phyloP scores from a whole-genome alignment of 2,329 filamentous ascomycete genomes.

The Epichloe hybrida region DNA sequence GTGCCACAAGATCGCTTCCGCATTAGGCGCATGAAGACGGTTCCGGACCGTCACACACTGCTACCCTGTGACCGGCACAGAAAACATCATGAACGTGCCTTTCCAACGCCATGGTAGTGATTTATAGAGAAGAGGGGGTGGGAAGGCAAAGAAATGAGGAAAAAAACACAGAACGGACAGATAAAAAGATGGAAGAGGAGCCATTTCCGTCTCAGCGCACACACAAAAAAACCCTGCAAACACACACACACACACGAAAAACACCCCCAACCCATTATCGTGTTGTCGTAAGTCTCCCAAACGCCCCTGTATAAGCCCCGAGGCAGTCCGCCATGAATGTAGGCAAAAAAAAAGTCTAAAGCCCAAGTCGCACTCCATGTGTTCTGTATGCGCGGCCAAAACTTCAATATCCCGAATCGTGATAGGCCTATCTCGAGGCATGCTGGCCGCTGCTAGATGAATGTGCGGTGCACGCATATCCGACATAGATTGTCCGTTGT shows the following conservation, averaged over 20 bases:
- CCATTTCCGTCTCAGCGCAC: too few species aligned
- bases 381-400: conserved; percentile 22
- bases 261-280: neutral
- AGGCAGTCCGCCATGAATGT: neutral
- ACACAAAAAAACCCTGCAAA: neutral
- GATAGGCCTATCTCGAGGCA: conserved; percentile 29
- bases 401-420: conserved; percentile 43
- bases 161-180: neutral
- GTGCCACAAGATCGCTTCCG: neutral
- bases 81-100: neutral
- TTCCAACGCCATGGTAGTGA: neutral
- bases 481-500: conserved; percentile 67
- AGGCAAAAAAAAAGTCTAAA: neutral
- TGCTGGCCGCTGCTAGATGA: conserved; percentile 24
- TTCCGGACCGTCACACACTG: conserved; percentile 1
- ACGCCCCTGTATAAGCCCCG: neutral
- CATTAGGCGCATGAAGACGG: neutral
- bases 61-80: conserved; percentile 3
- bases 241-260: neutral
- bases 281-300: neutral
- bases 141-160: neutral
- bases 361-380: neutral
- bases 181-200: neutral
- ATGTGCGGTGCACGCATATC: conserved; percentile 52
- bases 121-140: neutral